phyloP scores from a whole-genome alignment of 768 basidiomycete species.

The Boletus subparvulus region DNA sequence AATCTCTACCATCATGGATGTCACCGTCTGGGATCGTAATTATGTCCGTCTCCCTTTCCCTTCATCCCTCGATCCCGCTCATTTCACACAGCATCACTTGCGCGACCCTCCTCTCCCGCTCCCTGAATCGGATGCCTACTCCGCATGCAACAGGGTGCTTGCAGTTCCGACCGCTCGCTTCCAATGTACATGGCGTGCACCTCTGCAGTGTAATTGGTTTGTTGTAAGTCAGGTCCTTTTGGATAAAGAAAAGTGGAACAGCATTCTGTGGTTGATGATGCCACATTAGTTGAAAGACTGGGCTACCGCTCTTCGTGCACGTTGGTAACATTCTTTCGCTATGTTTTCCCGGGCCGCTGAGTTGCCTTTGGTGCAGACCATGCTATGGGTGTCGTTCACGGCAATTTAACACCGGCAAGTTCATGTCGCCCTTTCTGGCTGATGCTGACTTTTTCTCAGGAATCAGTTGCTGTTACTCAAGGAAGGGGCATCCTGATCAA shows the following conservation, averaged over 20 bases:
- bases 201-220: background rate
- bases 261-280: background rate
- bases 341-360: background rate
- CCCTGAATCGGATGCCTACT: no score
- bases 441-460: background rate
- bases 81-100: no score
- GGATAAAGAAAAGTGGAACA: background rate
- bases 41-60: no score
- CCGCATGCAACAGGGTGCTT: no score
- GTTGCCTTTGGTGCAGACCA: background rate
- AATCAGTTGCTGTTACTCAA: background rate
- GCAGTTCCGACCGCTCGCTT: no score
- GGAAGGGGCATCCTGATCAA: conserved; percentile 3
- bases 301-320: background rate
- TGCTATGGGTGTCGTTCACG: background rate
- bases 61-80: no score
- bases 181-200: background rate
- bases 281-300: conserved; percentile 4
- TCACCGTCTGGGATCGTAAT: no score
- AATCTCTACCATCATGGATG: no score
- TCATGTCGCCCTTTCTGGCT: background rate
- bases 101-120: no score
- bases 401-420: conserved; percentile 10
- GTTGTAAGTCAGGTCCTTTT: conserved; percentile 2
- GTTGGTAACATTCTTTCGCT: background rate